These are phyloP conservation scores for Pestalotiopsis sp. DNA, from an alignment of 2,329 filamentous ascomycete species.

Conservation along the genomic window DNA sequence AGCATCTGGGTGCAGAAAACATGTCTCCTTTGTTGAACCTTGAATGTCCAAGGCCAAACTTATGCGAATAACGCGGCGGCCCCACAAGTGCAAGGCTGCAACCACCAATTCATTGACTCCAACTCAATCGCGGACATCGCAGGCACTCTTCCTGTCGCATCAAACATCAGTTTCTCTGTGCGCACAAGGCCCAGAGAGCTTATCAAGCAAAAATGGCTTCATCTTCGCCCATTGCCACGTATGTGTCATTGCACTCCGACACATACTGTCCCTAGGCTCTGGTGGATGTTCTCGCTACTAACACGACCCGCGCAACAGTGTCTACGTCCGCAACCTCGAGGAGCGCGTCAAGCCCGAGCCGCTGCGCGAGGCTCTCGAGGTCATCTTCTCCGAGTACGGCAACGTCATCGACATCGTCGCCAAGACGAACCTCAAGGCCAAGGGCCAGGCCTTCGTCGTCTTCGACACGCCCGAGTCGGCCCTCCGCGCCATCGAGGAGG, in stretches of 20 bases:
- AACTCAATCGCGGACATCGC: background rate
- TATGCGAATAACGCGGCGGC: background rate
- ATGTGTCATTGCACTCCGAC: conserved; percentile 76
- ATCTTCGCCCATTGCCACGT: conserved; percentile 61
- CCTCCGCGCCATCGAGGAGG: conserved; percentile 78
- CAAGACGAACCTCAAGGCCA: conserved; percentile 88
- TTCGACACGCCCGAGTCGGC: conserved; percentile 84
- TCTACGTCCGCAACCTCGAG: conserved; percentile 83
- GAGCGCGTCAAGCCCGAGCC: conserved; percentile 84
- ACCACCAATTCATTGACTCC: background rate
- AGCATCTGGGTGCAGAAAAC: background rate
- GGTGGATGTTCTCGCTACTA: conserved; percentile 13
- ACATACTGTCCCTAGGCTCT: conserved; percentile 40
- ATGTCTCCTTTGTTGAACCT: background rate
- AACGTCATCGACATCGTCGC: conserved; percentile 82
- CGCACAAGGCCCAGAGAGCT: too few species aligned
- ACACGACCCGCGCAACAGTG: conserved; percentile 41
- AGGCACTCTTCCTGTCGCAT: background rate
- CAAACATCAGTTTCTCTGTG: background rate
- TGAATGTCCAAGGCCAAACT: background rate
- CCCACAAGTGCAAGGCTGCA: conserved; percentile 7
- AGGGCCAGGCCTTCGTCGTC: conserved; percentile 94
- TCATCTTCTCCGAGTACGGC: conserved; percentile 89
- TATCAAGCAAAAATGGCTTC: conserved; percentile 36
- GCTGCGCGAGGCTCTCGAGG: conserved; percentile 71